phyloP scores from a whole-genome alignment of 2,329 filamentous ascomycete genomes.

The Pseudopyricularia javanii region DNA sequence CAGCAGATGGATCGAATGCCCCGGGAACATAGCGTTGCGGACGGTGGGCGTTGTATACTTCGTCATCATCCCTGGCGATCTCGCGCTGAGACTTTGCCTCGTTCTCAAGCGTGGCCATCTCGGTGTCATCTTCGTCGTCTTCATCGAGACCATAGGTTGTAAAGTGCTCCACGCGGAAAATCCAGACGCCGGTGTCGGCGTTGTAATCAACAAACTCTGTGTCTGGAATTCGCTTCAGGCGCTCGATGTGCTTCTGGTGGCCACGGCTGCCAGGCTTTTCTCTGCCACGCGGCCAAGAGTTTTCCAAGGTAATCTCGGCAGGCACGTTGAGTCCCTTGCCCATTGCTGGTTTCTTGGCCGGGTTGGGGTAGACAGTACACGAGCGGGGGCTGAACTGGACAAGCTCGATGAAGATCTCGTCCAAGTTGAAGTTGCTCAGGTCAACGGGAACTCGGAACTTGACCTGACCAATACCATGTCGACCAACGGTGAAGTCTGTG shows the following conservation, averaged over 20 bases:
- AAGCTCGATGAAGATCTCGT: slow-evolving; percentile 66
- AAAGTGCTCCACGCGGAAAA: slow-evolving; percentile 89
- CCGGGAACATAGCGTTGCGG: slow-evolving; percentile 53
- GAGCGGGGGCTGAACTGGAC: slow-evolving; percentile 66
- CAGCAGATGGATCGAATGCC: slow-evolving; percentile 57
- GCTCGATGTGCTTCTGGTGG: slow-evolving; percentile 70
- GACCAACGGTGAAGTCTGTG: slow-evolving; percentile 66
- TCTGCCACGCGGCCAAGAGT: slow-evolving; percentile 74
- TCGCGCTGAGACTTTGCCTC: not conserved
- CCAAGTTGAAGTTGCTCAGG: slow-evolving; percentile 64
- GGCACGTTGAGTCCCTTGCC: slow-evolving; percentile 90
- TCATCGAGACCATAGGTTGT: slow-evolving; percentile 88
- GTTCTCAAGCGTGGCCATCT: slow-evolving; percentile 30
- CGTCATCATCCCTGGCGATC: slow-evolving; percentile 30
- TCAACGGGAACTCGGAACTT: slow-evolving; percentile 75
- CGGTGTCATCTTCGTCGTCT: slow-evolving; percentile 44
- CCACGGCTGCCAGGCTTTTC: slow-evolving; percentile 47
- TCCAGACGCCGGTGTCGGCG: slow-evolving; percentile 70
- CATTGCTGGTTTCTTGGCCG: slow-evolving; percentile 65
- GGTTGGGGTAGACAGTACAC: slow-evolving; percentile 75
- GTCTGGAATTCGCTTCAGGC: slow-evolving; percentile 65
- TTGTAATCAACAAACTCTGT: slow-evolving; percentile 79
- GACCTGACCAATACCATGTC: slow-evolving; percentile 68
- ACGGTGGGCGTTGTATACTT: slow-evolving; percentile 44
- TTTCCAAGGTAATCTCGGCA: slow-evolving; percentile 74